Base-by-base conservation (phyloP, 2,329 filamentous ascomycete genomes). In the Cladorrhinum sp. region DNA sequence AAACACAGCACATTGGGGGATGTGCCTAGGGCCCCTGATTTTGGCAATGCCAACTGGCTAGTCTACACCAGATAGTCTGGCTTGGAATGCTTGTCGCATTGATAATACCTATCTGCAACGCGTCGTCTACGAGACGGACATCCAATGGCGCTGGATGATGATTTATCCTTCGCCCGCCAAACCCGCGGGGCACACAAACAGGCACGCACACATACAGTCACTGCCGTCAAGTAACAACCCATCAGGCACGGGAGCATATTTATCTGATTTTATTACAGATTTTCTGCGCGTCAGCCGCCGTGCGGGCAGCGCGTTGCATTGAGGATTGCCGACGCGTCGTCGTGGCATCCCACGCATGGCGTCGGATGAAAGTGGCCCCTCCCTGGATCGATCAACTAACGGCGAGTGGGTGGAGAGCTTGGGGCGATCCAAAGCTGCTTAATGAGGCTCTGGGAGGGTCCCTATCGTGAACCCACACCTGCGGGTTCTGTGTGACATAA, bases 371-470 rank as follows among this genome's bases (percentile, higher is more conserved):
- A 64, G 63, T 65, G 62, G 64, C 60, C 64, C 66, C 58, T 63
- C 53, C 58, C 57, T 64, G 61, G 64, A 49, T 62, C 51, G 41
- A 60, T 58, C 48, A 55, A 24, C 57, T 61, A 64, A 62, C 59
- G 64, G 61, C 61, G 52, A 59, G 64, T 65, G 64, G 16, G 67
- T 65, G 67, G 63, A 63, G 62, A 36, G 25, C 57, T 61, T n/a
- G n/a, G 62, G 66, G 61, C 61, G 68, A 68, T 67, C 67, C 63
- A 62, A 67, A 61, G 62, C 52, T 54, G 50, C 38, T 36, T 67
- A 12, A 36, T 36, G 68, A 70, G 68, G 68, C 68, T 70, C 68
- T 70, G 62, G 67, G 68, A 70, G 68, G 68, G 67, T 67, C 68
- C 61, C 49, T 60, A 65, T 68, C 64, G 62, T 64, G 64, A 70